Base-by-base conservation (phyloP, 2,329 filamentous ascomycete genomes). In the Diaporthe destruens region DNA sequence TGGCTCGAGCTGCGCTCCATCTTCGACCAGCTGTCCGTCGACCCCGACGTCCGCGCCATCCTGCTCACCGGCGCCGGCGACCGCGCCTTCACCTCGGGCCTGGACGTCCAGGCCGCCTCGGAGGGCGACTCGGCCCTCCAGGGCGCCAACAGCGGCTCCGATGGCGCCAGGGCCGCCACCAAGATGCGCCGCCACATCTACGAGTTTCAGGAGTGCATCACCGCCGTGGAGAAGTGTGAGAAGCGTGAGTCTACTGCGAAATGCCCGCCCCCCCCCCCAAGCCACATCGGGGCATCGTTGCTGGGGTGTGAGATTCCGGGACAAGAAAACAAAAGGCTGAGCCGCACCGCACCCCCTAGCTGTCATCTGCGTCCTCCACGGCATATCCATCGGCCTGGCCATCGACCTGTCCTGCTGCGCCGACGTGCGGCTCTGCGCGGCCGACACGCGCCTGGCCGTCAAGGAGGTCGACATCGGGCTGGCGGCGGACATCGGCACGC, bases 401-500 rank as follows among this genome's bases (percentile, higher is more conserved):
- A 92, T 97, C 75, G 94, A 97, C 80, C 87, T 94, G 72, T 85
- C 89, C 39, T 89, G 88, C 76, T 90, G 90, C 77, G 89, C 90
- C 76, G 93, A 96, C 80, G 88, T 96, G 71, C 89, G 93, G 63
- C 84, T 95, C 75, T 89, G 87, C 77, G 85, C 90, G 0, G 81
- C 84, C 54, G 86, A 90, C 77, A 86, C 90, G 1, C 87, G 87
- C 74, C 88, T 95, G 78, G 86, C 91, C 42, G 92, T 96, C 75
- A 95, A 95, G 79, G 93, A 96, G 82, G 93, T 96, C 65, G 93
- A 95, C 79, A 94, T 96, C 74, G 93, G 93, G 2, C 83, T 96
- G 65, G 93, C 93, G 0, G 93, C 93, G 32, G 93, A 96, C 78
- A 91, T 96, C 61, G 93, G 93, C 61, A 94, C 93, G 0, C 85